Evolutionary conservation across 148 eudicot genomes (phyloP), one percentile per base, ranked within the genome.

Genomic region (Dysphania ambrosioides): DNA sequence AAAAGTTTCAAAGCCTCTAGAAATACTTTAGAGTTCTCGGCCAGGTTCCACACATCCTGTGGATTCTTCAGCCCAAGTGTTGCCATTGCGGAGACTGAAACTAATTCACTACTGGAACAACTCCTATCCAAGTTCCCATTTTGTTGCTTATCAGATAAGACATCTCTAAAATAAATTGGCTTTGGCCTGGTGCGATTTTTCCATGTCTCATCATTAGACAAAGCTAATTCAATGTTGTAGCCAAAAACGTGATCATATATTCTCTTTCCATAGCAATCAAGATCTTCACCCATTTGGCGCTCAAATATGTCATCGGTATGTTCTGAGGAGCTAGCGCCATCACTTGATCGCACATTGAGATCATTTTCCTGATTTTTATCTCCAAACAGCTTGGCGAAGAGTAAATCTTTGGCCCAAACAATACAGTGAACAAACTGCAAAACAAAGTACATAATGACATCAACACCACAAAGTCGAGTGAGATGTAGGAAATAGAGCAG

Each of bases 351-450:
- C 70, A 95, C 98, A 83, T 92, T 95, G 10, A 95, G 85, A 85
- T 95, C 98, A 84, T 92, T 92, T 19, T 87, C 98, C 82, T 87
- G 97, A 78, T 92, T 95, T 80, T 80, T 92, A 75, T 90, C 93
- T 68, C 98, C 97, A 82, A 90, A 90, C 38, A 95, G 77, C 83
- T 95, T 95, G 55, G 97, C 86, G 72, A 95, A 95, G 62, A 95
- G 98, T 75, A 95, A 85, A 34, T 95, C 98, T 81, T 95, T 95
- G 56, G 93, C 97, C 98, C 98, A 92, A 58, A 95, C 97, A 79
- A 90, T 90, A 80, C 98, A 95, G 88, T 95, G 97, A 80, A 95
- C 92, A 87, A 92, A 94, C 97, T 94, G 91, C 87, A 85, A 78
- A 5, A 26, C 75, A 80, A 70, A 62, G 36, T 35, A 63, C 9